Percentiles rank a stretch among this genome's conserved stretches.
Conservation (phyloP, 2,329 filamentous ascomycete species). For the Fonsecaea monophora region DNA sequence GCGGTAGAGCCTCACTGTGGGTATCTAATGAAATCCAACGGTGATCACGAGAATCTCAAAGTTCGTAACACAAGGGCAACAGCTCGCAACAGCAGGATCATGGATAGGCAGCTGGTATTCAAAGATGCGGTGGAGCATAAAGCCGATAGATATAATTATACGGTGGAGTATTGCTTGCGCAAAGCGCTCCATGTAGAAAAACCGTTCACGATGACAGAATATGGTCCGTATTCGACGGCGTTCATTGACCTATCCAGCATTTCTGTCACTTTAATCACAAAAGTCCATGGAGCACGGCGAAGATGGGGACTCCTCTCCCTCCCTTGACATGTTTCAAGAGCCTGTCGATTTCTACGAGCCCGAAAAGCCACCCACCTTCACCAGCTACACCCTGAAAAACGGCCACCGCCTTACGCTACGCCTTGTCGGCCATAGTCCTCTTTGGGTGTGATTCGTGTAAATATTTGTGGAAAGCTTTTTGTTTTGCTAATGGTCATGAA, state of each 20-base stretch:
- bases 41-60: background rate
- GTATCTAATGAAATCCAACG: background rate
- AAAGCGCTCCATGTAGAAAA: background rate
- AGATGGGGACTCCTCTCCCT: constrained; percentile 47
- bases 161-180: background rate
- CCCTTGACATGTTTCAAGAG: constrained; percentile 73
- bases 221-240: too few relatives aligned
- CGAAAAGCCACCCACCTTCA: constrained; percentile 75
- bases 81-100: background rate
- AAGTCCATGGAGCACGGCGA: background rate
- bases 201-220: too few relatives aligned
- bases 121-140: too few relatives aligned
- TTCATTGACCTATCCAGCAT: too few relatives aligned
- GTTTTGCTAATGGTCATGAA: constrained; percentile 45
- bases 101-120: too few relatives aligned
- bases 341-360: constrained; percentile 81
- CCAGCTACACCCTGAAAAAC: constrained; percentile 72
- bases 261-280: background rate
- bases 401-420: constrained; percentile 72
- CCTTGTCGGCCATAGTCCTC: constrained; percentile 83
- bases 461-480: background rate
- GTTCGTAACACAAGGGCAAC: too few relatives aligned
- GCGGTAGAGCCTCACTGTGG: background rate
- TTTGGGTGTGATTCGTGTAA: constrained; percentile 67
- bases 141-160: background rate